Evolutionary conservation across 306 rosid genomes (phyloP).

Genomic region (Gleditsia sinensis): DNA sequence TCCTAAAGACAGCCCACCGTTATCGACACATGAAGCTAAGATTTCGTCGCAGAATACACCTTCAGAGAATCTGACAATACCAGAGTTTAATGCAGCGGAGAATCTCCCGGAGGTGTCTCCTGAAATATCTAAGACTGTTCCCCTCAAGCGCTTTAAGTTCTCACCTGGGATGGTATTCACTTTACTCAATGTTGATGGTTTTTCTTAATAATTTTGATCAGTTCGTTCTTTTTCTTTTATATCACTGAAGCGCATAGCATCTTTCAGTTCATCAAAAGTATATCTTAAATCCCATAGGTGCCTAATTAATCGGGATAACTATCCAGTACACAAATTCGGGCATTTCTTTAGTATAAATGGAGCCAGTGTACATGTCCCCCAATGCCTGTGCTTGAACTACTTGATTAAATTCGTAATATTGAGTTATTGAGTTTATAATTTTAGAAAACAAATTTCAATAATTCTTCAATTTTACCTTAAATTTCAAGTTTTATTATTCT

Average conservation of each 20-base stretch:
- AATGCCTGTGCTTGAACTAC: not conserved
- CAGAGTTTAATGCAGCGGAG: constrained; percentile 22
- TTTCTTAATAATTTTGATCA: not conserved
- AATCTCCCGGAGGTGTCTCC: constrained; percentile 57
- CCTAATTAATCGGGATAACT: not conserved
- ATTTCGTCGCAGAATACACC: constrained; percentile 42
- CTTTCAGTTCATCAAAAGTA: not conserved
- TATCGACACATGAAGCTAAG: not conserved
- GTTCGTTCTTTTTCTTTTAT: not conserved
- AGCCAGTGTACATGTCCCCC: not conserved
- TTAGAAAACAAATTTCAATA: not conserved
- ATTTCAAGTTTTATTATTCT: not conserved
- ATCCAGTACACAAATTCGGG: not conserved
- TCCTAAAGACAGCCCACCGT: not conserved
- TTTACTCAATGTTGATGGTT: not conserved
- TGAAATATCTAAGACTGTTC: constrained; percentile 54
- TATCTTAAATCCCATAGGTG: not conserved
- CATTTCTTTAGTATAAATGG: not conserved
- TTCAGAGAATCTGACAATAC: constrained; percentile 30
- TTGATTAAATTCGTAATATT: too few species aligned
- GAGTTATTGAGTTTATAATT: not conserved
- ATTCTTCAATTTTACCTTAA: not conserved
- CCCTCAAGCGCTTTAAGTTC: constrained; percentile 77
- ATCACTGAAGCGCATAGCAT: not conserved
- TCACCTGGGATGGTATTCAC: constrained; percentile 90